These are phyloP conservation scores for Chrysosporium keratinophilum DNA, from an alignment of 2,329 filamentous ascomycete species.

Conservation along the genomic window DNA sequence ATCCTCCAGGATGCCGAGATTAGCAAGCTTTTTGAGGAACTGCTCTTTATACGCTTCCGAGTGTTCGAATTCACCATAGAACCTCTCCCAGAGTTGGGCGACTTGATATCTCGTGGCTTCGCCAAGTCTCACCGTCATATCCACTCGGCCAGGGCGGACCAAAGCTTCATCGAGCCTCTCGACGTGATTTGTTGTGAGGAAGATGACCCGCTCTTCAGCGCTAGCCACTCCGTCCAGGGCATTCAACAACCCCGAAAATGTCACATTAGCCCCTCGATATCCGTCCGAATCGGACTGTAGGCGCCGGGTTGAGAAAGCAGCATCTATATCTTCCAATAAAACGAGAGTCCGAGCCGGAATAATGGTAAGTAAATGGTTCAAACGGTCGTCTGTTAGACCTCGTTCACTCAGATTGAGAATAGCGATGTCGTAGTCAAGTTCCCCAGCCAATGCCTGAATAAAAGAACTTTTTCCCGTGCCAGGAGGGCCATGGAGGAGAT, in stretches of 20 bases:
- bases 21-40: slow-evolving; percentile 61
- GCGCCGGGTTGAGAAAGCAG: slow-evolving; percentile 73
- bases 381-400: slow-evolving; percentile 77
- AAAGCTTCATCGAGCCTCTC: slow-evolving; percentile 81
- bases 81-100: slow-evolving; percentile 79
- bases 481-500: slow-evolving; percentile 78
- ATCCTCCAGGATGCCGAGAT: slow-evolving; percentile 59
- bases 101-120: slow-evolving; percentile 82
- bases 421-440: slow-evolving; percentile 82
- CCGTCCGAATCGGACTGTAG: slow-evolving; percentile 64
- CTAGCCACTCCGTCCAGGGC: slow-evolving; percentile 86
- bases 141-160: slow-evolving; percentile 81
- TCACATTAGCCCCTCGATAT: slow-evolving; percentile 78
- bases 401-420: slow-evolving; percentile 85
- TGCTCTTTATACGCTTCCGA: slow-evolving; percentile 51
- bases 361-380: slow-evolving; percentile 77
- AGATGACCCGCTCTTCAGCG: slow-evolving; percentile 85
- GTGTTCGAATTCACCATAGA: slow-evolving; percentile 73
- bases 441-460: slow-evolving; percentile 88
- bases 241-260: slow-evolving; percentile 82
- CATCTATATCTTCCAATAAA: slow-evolving; percentile 81
- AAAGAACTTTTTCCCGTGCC: slow-evolving; percentile 93
- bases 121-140: slow-evolving; percentile 83
- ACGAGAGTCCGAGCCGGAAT: slow-evolving; percentile 73
- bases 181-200: slow-evolving; percentile 89